Conservation (phyloP, 2,329 filamentous ascomycete species). For the Stagonosporopsis rhizophila region DNA sequence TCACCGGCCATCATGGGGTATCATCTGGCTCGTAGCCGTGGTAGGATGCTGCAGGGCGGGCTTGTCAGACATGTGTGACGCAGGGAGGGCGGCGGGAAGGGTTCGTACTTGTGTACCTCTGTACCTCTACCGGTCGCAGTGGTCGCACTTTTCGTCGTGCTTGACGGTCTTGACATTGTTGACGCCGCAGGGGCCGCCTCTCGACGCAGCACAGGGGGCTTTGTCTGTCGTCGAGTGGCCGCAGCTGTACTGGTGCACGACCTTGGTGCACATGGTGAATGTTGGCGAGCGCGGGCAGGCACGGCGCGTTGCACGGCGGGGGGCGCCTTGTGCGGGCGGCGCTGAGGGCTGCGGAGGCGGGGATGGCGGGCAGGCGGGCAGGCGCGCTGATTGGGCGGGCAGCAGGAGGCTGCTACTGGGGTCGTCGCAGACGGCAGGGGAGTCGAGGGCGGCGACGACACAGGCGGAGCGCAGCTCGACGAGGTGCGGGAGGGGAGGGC, state of each 20-base stretch:
- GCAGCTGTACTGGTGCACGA: slow-evolving; percentile 57
- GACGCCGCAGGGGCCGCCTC: slow-evolving; percentile 50
- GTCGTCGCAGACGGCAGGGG: slow-evolving; percentile 14
- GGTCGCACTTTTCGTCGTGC: slow-evolving; percentile 57
- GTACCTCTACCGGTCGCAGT: slow-evolving; percentile 52
- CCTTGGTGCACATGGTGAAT: slow-evolving; percentile 54
- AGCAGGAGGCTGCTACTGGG: slow-evolving; percentile 30
- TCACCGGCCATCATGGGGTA: slow-evolving; percentile 43
- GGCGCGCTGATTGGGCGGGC: slow-evolving; percentile 36
- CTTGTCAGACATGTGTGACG: slow-evolving; percentile 41
- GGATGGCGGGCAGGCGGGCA: slow-evolving; percentile 28
- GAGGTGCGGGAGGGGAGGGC: slow-evolving; percentile 2
- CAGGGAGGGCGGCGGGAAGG: slow-evolving; percentile 12
- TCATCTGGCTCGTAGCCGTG: slow-evolving; percentile 42
- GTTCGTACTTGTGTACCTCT: slow-evolving; percentile 28
- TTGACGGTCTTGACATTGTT: slow-evolving; percentile 54
- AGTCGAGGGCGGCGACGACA: slow-evolving; percentile 16
- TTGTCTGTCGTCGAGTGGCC: slow-evolving; percentile 54
- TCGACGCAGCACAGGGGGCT: slow-evolving; percentile 56
- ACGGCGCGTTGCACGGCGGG: slow-evolving; percentile 32
- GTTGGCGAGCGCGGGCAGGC: slow-evolving; percentile 28
- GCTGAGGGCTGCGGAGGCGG: slow-evolving; percentile 29
- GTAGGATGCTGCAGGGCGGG: slow-evolving; percentile 33
- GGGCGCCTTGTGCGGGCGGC: slow-evolving; percentile 32
- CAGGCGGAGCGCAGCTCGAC: slow-evolving; percentile 16